Conservation (phyloP, 371 early-diverging fungal genomes). For the Parasitella parasitica region DNA sequence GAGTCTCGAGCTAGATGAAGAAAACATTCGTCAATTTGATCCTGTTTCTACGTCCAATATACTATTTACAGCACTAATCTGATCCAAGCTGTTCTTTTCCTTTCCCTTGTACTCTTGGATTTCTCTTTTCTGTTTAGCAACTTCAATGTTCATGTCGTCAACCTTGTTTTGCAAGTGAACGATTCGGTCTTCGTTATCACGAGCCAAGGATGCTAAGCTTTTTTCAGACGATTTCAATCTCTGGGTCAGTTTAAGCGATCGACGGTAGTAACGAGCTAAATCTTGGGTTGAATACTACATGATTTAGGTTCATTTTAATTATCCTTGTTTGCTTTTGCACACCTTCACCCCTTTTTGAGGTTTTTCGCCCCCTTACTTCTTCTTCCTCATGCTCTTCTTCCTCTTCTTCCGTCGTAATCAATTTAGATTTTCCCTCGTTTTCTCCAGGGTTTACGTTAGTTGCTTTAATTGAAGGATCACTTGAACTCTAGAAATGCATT, state of each 20-base stretch:
- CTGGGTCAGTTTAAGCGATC: constrained; percentile 53
- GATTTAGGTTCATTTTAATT: neutral
- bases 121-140: constrained; percentile 46
- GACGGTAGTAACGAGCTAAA: constrained; percentile 48
- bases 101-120: constrained; percentile 55
- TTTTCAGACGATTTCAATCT: constrained; percentile 50
- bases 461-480: neutral
- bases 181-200: constrained; percentile 57
- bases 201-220: constrained; percentile 49
- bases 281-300: constrained; percentile 21
- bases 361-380: neutral
- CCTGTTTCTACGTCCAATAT: neutral
- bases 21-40: neutral
- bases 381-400: neutral
- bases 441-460: neutral
- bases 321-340: neutral
- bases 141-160: constrained; percentile 52
- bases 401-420: neutral
- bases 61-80: constrained; percentile 48
- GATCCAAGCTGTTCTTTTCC: constrained; percentile 53
- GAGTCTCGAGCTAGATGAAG: constrained; percentile 40
- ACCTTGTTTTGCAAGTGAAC: constrained; percentile 46
- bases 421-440: constrained; percentile 4
- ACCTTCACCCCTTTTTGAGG: neutral
- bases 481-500: neutral